Evolutionary conservation across 1,284 basidiomycete species (phyloP).

Genomic region (Pseudozyma sp.): DNA sequence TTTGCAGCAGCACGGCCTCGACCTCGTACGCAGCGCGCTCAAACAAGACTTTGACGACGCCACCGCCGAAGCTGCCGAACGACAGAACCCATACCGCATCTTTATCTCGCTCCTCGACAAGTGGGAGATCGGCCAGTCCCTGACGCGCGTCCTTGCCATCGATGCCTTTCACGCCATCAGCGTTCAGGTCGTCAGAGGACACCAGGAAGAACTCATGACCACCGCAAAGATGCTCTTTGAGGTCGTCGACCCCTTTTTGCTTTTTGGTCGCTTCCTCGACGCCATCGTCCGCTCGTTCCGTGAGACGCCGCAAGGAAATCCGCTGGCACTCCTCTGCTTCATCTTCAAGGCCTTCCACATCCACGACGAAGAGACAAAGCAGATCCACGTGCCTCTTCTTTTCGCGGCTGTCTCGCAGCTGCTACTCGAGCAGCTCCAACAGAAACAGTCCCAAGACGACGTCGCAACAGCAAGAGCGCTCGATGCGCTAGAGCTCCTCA

Average conservation of each 20-base stretch:
- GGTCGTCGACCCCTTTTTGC: constrained; percentile 85
- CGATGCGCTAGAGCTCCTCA: constrained; percentile 48
- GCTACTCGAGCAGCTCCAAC: constrained; percentile 19
- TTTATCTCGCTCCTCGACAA: constrained; percentile 95
- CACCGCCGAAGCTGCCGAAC: constrained; percentile 76
- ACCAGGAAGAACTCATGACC: constrained; percentile 76
- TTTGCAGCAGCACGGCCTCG: constrained; percentile 44
- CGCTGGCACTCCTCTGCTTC: constrained; percentile 72
- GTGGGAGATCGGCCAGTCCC: constrained; percentile 88
- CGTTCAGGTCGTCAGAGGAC: constrained; percentile 75
- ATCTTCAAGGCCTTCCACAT: constrained; percentile 77
- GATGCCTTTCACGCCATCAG: constrained; percentile 80
- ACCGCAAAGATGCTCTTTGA: constrained; percentile 92
- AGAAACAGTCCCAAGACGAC: not conserved
- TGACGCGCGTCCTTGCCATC: constrained; percentile 82
- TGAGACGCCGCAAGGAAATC: not conserved
- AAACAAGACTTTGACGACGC: constrained; percentile 37
- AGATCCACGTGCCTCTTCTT: constrained; percentile 78
- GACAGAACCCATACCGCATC: constrained; percentile 87
- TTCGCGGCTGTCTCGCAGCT: constrained; percentile 43
- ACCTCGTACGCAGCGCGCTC: constrained; percentile 47
- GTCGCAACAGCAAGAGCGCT: constrained; percentile 1
- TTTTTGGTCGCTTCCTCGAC: constrained; percentile 83
- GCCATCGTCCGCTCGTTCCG: constrained; percentile 70
- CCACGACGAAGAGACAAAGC: constrained; percentile 84